Evolutionary conservation across 805 yeast species (phyloP), one percentile per base, ranked within the genome.

Genomic region (Schwanniomyces pseudopolymorphus): DNA sequence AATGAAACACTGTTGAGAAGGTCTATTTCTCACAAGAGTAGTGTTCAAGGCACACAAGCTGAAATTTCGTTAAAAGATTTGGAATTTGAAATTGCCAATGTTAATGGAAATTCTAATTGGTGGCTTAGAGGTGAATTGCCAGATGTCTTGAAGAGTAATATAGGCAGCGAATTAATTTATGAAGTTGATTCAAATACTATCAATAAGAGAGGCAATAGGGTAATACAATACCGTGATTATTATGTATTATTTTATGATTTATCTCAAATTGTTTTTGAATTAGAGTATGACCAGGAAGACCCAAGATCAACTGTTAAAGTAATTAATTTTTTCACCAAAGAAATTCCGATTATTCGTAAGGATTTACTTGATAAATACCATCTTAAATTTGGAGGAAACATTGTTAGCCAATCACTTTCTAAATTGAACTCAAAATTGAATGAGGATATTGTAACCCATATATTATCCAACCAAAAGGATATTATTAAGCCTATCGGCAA

Each of bases 161-260:
- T 67, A 17, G 78, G 78, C 2, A 70, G 63, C 36, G 86, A 83
- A 17, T 59, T 83, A 25, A 69, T 79, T 14, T 81, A 65, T 60
- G 96, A 89, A 61, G 77, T 82, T 19, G 96, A 89, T 46, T 79
- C 80, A 22, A 69, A 75, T 47, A 58, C 59, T 11, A 67, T 84
- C 6, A 53, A 53, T 11, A 87, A 85, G 57, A 78, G 96, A 53
- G 80, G 80, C 10, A 79, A 80, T 20, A 68, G 81, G 36, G 52
- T 50, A 2, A 66, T 77, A 5, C 66, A 73, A 4, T 71, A 78
- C 51, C 74, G 85, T 44, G 90, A 85, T 52, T 82, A 86, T 52
- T 89, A 88, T 59, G 72, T 89, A 11, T 65, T 90, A 35, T 84
- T 82, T 63, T 81, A 79, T 49, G 95, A 88, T 60, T 81, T 85